Conservation (phyloP, 2,329 filamentous ascomycete species). For the Arthrobotrys conoides region DNA sequence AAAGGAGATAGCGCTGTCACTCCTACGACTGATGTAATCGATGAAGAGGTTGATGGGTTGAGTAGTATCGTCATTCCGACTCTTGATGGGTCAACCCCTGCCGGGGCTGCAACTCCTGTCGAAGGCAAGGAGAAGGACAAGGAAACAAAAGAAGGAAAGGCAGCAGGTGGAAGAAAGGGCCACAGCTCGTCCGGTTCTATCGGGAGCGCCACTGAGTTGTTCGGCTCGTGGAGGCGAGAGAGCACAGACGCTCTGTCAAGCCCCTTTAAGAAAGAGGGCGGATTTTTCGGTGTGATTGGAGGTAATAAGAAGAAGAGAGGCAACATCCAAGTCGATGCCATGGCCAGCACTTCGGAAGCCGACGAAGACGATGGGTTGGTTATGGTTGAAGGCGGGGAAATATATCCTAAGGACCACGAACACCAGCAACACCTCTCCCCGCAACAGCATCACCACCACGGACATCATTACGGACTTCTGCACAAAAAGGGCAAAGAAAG, state of each 20-base stretch:
- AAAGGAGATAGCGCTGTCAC: slow-evolving; percentile 61
- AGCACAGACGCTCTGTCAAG: slow-evolving; percentile 51
- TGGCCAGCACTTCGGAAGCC: slow-evolving; percentile 57
- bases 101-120: slow-evolving; percentile 9
- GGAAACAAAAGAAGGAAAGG: slow-evolving; percentile 36
- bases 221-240: slow-evolving; percentile 53
- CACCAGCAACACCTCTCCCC: slow-evolving; percentile 5
- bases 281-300: slow-evolving; percentile 55
- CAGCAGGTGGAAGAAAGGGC: slow-evolving; percentile 39
- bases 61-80: slow-evolving; percentile 39
- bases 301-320: slow-evolving; percentile 61
- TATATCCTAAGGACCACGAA: slow-evolving; percentile 10
- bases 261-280: slow-evolving; percentile 55
- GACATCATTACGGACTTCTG: slow-evolving; percentile 15
- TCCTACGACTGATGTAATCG: slow-evolving; percentile 52
- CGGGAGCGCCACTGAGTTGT: slow-evolving; percentile 48
- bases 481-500: slow-evolving; percentile 17
- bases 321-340: slow-evolving; percentile 51
- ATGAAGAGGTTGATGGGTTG: slow-evolving; percentile 51
- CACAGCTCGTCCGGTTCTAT: slow-evolving; percentile 51
- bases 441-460: slow-evolving; percentile 15
- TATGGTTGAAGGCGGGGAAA: slow-evolving; percentile 28
- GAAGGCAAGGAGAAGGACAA: slow-evolving; percentile 35
- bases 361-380: slow-evolving; percentile 48
- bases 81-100: slow-evolving; percentile 12